Evolutionary conservation across 176 grass and related monocot genomes (phyloP).

Genomic region (Oropetium thomaeum): DNA sequence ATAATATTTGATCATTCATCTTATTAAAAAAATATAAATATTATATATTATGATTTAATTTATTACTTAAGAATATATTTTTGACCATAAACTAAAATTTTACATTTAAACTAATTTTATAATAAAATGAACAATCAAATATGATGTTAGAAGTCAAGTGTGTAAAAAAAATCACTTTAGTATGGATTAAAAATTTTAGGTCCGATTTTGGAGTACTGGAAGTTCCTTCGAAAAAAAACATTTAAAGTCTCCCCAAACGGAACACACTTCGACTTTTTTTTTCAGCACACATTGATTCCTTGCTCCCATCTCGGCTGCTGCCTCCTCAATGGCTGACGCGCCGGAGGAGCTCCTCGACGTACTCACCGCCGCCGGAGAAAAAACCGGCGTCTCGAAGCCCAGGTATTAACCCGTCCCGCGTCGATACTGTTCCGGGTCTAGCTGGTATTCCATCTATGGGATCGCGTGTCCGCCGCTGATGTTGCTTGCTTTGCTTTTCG

Average conservation of each 20-base stretch:
- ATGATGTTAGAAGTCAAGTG: too few relatives aligned
- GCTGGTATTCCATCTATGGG: conserved; percentile 7
- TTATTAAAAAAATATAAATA: too few relatives aligned
- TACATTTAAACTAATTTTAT: too few relatives aligned
- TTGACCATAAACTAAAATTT: too few relatives aligned
- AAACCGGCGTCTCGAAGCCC: conserved; percentile 81
- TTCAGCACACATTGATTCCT: background rate
- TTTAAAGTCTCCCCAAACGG: background rate
- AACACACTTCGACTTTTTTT: background rate
- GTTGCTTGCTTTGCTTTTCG: background rate
- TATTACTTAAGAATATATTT: too few relatives aligned
- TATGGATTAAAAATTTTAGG: too few relatives aligned
- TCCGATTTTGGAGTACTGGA: too few relatives aligned
- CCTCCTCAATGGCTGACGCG: conserved; percentile 30
- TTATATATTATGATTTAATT: too few relatives aligned
- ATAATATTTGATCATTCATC: too few relatives aligned
- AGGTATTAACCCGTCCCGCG: conserved; percentile 37
- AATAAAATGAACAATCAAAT: too few relatives aligned
- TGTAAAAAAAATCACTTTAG: too few relatives aligned
- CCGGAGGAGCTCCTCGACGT: conserved; percentile 78
- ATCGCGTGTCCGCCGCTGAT: background rate
- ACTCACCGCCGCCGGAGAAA: conserved; percentile 68
- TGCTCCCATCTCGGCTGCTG: background rate
- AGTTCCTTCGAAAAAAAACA: too few relatives aligned
- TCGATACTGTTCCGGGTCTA: background rate